Percentiles rank a stretch among this genome's conserved stretches.
phyloP scores from a whole-genome alignment of 2,329 filamentous ascomycete species.

The Arachnopeziza araneosa region DNA sequence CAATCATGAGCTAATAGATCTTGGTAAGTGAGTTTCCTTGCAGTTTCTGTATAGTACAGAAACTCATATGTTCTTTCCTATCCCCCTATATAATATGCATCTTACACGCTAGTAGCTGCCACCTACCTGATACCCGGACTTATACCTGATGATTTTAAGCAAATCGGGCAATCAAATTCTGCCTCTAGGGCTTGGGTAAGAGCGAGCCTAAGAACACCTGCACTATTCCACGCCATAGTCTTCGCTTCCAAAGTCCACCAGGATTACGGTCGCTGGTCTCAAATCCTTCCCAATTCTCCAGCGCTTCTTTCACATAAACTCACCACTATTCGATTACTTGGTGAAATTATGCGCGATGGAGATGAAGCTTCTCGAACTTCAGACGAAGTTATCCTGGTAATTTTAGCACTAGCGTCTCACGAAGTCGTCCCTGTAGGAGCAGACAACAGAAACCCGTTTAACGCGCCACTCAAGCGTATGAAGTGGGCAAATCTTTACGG shows the following conservation, averaged over 20 bases:
- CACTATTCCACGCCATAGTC: conserved; percentile 3
- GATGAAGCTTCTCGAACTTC: background rate
- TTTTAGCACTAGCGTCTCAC: background rate
- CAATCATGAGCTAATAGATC: background rate
- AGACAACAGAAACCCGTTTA: background rate
- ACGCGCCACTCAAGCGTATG: background rate
- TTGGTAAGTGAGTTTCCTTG: background rate
- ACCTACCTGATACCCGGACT: background rate
- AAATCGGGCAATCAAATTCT: background rate
- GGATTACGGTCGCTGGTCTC: background rate
- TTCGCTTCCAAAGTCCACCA: conserved; percentile 1
- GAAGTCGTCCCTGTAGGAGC: background rate
- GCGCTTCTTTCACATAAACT: background rate
- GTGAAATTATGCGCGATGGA: background rate
- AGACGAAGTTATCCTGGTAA: conserved; percentile 2
- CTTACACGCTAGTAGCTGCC: background rate
- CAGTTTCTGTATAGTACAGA: background rate
- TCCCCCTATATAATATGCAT: background rate
- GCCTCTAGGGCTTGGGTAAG: background rate
- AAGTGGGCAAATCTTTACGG: conserved; percentile 5
- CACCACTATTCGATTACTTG: background rate
- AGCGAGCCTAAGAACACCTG: background rate
- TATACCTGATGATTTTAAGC: background rate
- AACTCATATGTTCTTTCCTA: background rate
- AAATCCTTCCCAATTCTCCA: conserved; percentile 1